Evolutionary conservation across 2,329 filamentous ascomycete species (phyloP).

Genomic region (Penicillium paneum): DNA sequence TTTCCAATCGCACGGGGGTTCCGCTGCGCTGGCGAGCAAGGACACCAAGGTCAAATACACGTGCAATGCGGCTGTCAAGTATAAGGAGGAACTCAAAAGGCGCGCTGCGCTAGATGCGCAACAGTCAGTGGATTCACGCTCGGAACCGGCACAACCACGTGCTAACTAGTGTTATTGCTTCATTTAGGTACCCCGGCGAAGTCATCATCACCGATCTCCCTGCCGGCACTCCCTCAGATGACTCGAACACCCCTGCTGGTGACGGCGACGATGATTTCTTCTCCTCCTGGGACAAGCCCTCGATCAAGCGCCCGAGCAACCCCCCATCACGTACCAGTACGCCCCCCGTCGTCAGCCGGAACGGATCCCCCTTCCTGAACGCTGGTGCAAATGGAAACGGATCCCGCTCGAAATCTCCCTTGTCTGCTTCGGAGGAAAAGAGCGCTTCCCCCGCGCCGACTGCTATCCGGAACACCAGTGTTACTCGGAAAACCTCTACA

Average conservation of each 20-base stretch:
- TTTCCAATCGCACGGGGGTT: conserved; percentile 94
- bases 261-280: conserved; percentile 93
- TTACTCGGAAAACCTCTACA: conserved; percentile 71
- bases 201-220: conserved; percentile 76
- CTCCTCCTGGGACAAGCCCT: conserved; percentile 96
- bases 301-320: conserved; percentile 93
- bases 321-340: conserved; percentile 87
- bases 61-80: conserved; percentile 88
- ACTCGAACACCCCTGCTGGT: conserved; percentile 70
- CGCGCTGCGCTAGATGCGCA: conserved; percentile 77
- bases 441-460: conserved; percentile 56
- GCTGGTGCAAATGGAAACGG: conserved; percentile 65
- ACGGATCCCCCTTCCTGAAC: conserved; percentile 85
- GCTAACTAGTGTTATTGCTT: conserved; percentile 12
- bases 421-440: conserved; percentile 56
- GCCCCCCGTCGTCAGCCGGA: conserved; percentile 74
- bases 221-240: conserved; percentile 59
- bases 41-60: conserved; percentile 97
- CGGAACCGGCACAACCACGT: not conserved
- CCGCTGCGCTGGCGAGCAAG: conserved; percentile 90
- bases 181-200: conserved; percentile 70
- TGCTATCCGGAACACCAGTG: conserved; percentile 70
- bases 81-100: conserved; percentile 93
- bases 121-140: conserved; percentile 60
- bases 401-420: conserved; percentile 78